These are phyloP conservation scores for Platanus orientalis DNA, from an alignment of 164 flowering plant species.

Conservation along the genomic window DNA sequence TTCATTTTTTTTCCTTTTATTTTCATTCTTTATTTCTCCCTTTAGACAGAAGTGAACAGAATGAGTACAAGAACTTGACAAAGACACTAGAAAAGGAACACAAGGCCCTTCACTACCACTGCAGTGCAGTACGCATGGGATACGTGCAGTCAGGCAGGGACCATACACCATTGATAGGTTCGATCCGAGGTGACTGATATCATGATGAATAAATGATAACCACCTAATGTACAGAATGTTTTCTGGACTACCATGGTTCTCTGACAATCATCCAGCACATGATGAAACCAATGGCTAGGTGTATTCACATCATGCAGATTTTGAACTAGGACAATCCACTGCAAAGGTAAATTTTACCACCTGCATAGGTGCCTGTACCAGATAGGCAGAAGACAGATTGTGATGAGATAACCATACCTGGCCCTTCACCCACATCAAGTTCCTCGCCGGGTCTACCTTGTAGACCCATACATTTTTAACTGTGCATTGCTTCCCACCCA, in stretches of 20 bases:
- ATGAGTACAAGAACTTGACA: not conserved
- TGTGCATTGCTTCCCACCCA: slow-evolving; percentile 82
- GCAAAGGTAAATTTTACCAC: not conserved
- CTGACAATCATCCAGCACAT: not conserved
- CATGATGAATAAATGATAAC: too few relatives aligned
- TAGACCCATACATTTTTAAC: slow-evolving; percentile 90
- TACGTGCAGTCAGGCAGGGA: too few relatives aligned
- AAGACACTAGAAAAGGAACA: too few relatives aligned
- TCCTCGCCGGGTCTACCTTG: slow-evolving; percentile 84
- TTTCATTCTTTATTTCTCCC: too few relatives aligned
- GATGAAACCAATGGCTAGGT: not conserved
- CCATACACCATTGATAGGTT: too few relatives aligned
- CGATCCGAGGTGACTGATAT: too few relatives aligned
- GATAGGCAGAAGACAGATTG: slow-evolving; percentile 4
- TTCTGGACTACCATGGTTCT: not conserved
- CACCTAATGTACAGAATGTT: not conserved
- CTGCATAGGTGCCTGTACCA: not conserved
- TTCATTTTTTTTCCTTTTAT: too few relatives aligned
- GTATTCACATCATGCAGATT: too few relatives aligned
- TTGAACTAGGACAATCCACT: too few relatives aligned
- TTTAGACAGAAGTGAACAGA: not conserved
- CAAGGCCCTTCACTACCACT: too few relatives aligned
- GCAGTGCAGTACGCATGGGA: too few relatives aligned
- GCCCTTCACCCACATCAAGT: slow-evolving; percentile 91
- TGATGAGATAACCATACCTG: slow-evolving; percentile 47